Evolutionary conservation across 2,329 filamentous ascomycete genomes (phyloP).

Genomic region (Aspergillus neoniger): DNA sequence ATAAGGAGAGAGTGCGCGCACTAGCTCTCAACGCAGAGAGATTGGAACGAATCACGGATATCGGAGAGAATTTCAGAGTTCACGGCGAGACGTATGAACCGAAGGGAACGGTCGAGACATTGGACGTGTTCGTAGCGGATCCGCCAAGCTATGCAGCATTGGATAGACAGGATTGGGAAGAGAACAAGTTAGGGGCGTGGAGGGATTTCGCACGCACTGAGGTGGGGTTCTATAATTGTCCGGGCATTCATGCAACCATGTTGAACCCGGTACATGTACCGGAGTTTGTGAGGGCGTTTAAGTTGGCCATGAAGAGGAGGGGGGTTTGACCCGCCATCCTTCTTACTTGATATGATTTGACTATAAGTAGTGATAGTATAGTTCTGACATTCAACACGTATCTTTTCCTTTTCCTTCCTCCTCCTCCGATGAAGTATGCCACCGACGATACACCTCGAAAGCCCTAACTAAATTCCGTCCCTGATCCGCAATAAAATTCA

Average conservation of each 20-base stretch:
- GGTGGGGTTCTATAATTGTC: slow-evolving; percentile 5
- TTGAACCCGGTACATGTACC: slow-evolving; percentile 8
- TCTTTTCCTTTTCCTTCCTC: not conserved
- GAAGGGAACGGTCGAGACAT: not conserved
- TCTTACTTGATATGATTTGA: no score
- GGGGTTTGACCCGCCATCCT: not conserved
- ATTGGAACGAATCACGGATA: not conserved
- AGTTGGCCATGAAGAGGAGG: not conserved
- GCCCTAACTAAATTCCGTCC: slow-evolving; percentile 26
- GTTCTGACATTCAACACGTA: not conserved
- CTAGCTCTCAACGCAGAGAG: not conserved
- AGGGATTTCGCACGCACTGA: slow-evolving; percentile 5
- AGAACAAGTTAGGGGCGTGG: slow-evolving; percentile 9
- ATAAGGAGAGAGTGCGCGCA: not conserved
- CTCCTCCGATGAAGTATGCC: not conserved
- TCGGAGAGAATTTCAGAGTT: slow-evolving; percentile 8
- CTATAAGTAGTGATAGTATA: not conserved
- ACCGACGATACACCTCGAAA: slow-evolving; percentile 16
- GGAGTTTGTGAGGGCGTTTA: not conserved
- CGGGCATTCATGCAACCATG: slow-evolving; percentile 10
- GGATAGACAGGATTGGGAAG: slow-evolving; percentile 7
- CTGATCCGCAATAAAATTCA: slow-evolving; percentile 25
- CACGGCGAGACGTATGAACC: slow-evolving; percentile 6
- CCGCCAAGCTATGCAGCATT: slow-evolving; percentile 4
- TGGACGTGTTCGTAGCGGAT: slow-evolving; percentile 16